Evolutionary conservation across 78 protist species (phyloP).

Genomic region (Dictyostelium intermedium): DNA sequence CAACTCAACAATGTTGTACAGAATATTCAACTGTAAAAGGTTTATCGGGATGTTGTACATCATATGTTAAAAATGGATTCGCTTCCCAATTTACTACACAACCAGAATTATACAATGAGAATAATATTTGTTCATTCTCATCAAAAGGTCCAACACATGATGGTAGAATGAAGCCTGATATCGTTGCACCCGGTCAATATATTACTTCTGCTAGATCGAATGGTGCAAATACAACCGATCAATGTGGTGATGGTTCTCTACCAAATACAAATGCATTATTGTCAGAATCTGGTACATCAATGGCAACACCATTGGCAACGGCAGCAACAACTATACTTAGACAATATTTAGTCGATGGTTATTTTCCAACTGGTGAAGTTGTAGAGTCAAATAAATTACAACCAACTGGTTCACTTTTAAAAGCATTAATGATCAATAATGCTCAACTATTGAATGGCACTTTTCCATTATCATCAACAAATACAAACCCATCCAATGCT

Average conservation of each 20-base stretch:
- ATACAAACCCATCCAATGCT: background rate
- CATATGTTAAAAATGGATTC: background rate
- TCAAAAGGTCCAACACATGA: constrained; percentile 83
- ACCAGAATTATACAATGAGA: constrained; percentile 3
- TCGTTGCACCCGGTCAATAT: constrained; percentile 80
- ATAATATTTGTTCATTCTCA: constrained; percentile 61
- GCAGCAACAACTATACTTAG: constrained; percentile 79
- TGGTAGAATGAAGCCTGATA: constrained; percentile 87
- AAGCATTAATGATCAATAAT: constrained; percentile 80
- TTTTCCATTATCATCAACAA: background rate
- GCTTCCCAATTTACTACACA: background rate
- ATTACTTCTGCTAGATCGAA: constrained; percentile 58
- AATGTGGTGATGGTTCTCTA: constrained; percentile 42
- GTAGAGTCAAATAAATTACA: background rate
- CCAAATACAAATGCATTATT: constrained; percentile 13
- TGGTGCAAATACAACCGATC: constrained; percentile 19
- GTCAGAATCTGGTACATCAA: constrained; percentile 83
- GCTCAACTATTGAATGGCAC: constrained; percentile 78
- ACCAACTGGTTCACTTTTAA: constrained; percentile 78
- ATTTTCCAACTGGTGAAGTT: constrained; percentile 63
- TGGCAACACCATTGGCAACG: constrained; percentile 89
- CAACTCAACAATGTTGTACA: constrained; percentile 2
- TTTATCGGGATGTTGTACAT: constrained; percentile 3
- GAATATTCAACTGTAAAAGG: background rate
- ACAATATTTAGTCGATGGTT: constrained; percentile 79